Conservation (phyloP, 805 yeast species). For the Nakazawaea sp. region DNA sequence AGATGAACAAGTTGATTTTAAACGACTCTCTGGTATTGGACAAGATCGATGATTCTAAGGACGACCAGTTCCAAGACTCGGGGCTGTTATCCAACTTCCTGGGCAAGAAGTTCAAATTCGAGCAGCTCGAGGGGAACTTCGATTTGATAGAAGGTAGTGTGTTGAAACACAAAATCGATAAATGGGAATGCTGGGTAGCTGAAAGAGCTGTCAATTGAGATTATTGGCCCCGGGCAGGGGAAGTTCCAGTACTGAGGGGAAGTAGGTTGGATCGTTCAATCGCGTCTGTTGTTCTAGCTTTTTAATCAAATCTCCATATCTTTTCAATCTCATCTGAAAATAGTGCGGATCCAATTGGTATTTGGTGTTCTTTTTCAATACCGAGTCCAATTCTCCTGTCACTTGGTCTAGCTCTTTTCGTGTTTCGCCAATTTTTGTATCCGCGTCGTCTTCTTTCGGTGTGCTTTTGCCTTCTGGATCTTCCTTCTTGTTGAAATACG, state of each 20-base stretch:
- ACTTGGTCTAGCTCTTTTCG: conserved; percentile 16
- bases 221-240: conserved; percentile 11
- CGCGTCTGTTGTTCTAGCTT: conserved; percentile 17
- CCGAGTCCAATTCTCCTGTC: conserved; percentile 12
- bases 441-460: conserved; percentile 11
- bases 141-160: conserved; percentile 72
- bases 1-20: conserved; percentile 49
- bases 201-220: conserved; percentile 56
- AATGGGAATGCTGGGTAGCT: conserved; percentile 77
- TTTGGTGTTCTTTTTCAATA: conserved; percentile 27
- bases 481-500: conserved; percentile 15
- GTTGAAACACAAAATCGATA: conserved; percentile 40
- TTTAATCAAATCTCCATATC: conserved; percentile 26
- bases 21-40: conserved; percentile 37
- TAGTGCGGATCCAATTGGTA: conserved; percentile 34
- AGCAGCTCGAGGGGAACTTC: conserved; percentile 63
- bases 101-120: conserved; percentile 50
- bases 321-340: conserved; percentile 32
- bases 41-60: conserved; percentile 28
- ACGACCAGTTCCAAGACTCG: conserved; percentile 30
- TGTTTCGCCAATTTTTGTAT: conserved; percentile 7
- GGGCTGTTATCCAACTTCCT: conserved; percentile 33
- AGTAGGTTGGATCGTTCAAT: conserved; percentile 25
- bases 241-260: conserved; percentile 27
- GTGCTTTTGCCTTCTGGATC: conserved; percentile 10